A percentile compares a stretch with the other conserved stretches of the same genome.
These are phyloP conservation scores for Stagonosporopsis chrysanthemi DNA, from an alignment of 2,329 filamentous ascomycete genomes.

Conservation along the genomic window DNA sequence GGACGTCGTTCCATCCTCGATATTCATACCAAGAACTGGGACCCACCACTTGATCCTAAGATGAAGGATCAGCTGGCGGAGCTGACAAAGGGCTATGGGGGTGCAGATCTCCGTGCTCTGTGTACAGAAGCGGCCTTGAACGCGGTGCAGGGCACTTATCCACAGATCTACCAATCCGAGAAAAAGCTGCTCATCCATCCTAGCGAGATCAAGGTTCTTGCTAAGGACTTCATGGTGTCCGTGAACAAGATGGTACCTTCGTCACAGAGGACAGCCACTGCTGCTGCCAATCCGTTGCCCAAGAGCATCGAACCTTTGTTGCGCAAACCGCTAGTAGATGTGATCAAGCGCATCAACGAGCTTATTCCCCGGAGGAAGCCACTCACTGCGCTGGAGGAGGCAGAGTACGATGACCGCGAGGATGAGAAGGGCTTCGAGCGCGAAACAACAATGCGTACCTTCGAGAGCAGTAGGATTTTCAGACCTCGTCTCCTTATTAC, in stretches of 20 bases:
- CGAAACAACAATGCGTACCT: conserved; percentile 74
- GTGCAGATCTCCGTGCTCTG: conserved; percentile 90
- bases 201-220: conserved; percentile 81
- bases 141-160: conserved; percentile 92
- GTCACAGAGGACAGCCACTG: conserved; percentile 87
- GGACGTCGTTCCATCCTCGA: conserved; percentile 87
- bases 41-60: conserved; percentile 71
- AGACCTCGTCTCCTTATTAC: conserved; percentile 84
- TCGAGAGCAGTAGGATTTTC: conserved; percentile 88
- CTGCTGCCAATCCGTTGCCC: conserved; percentile 81
- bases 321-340: conserved; percentile 72
- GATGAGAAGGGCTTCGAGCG: conserved; percentile 83
- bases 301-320: conserved; percentile 83
- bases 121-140: conserved; percentile 97
- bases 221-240: conserved; percentile 96
- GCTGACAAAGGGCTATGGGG: conserved; percentile 93
- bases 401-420: conserved; percentile 88
- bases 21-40: conserved; percentile 96
- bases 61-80: conserved; percentile 88
- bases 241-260: conserved; percentile 97
- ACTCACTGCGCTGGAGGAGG: conserved; percentile 89
- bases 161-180: conserved; percentile 91
- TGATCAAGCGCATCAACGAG: conserved; percentile 74
- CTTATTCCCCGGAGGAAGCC: conserved; percentile 86
- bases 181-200: conserved; percentile 91